Conservation (phyloP, 805 yeast genomes). For the Lipomyces japonicus region DNA sequence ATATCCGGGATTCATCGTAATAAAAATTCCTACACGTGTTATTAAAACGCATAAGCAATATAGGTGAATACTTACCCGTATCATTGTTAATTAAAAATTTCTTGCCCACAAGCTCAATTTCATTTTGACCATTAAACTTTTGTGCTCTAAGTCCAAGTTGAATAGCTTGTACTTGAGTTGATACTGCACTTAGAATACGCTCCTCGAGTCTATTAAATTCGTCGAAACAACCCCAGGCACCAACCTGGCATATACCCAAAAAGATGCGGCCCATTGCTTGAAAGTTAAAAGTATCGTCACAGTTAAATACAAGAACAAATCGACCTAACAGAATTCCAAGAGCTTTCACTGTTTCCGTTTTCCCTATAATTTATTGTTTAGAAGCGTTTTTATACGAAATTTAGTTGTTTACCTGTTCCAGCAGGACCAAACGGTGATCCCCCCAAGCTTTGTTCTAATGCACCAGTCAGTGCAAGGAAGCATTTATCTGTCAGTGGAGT, state of each 20-base stretch:
- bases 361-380: slow-evolving; percentile 34
- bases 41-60: background rate
- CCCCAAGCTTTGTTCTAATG: slow-evolving; percentile 71
- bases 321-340: slow-evolving; percentile 75
- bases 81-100: slow-evolving; percentile 26
- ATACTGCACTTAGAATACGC: slow-evolving; percentile 73
- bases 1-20: slow-evolving; percentile 89
- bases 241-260: slow-evolving; percentile 73
- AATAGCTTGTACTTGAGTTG: slow-evolving; percentile 71
- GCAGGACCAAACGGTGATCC: slow-evolving; percentile 95
- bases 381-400: background rate
- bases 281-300: slow-evolving; percentile 85
- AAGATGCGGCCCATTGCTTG: slow-evolving; percentile 73
- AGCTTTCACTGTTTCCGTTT: slow-evolving; percentile 86
- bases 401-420: slow-evolving; percentile 64
- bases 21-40: slow-evolving; percentile 57
- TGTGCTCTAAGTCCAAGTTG: slow-evolving; percentile 49
- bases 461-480: slow-evolving; percentile 66
- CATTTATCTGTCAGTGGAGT: slow-evolving; percentile 69
- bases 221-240: slow-evolving; percentile 95
- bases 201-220: slow-evolving; percentile 81
- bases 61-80: slow-evolving; percentile 26
- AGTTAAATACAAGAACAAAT: slow-evolving; percentile 80
- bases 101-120: slow-evolving; percentile 32
- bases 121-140: slow-evolving; percentile 1